Base-by-base conservation (phyloP, 768 basidiomycete genomes). In the Epithele typhae region DNA sequence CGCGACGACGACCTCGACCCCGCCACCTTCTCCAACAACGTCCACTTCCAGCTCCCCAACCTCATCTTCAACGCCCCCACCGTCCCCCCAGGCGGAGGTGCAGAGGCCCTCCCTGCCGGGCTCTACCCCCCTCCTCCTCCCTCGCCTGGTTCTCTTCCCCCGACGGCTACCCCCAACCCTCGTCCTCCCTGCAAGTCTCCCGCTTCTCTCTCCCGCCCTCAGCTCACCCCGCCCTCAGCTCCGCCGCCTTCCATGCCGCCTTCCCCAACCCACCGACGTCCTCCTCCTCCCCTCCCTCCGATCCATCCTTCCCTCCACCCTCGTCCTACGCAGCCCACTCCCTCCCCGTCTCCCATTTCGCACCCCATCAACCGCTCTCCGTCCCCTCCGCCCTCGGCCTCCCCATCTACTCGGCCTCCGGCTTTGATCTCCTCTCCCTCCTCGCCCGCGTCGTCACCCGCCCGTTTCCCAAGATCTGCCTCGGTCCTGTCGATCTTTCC, bases 401-500 rank as follows among this genome's bases (percentile, higher is more conserved):
- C 22, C 81, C 85, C 2, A 73, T 97, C 2, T 99, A 99, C 68
- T 93, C 92, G 2, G 71, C 82, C 1, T 87, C 90, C 1, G 96
- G 95, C 2, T 96, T 96, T 54, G 95, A 98, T 63, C 73, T 94
- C 40, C 70, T 98, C 37, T 79, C 84, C 23, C 74, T 96, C 36
- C 75, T 98, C 22, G 75, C 86, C 9, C 77, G 90, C 7, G 84
- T 98, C 7, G 82, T 77, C 5, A 76, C 72, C 14, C 77, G 94
- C 5, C 80, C 81, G 0, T 77, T 85, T 56, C 90, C 92, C 1
- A 78, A 71, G 48, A 76, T 97, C 35, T 67, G 73, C 9, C 77
- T 98, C 15, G 95, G 96, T 14, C 92, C 95, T 0, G 89, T 98
- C 23, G 95, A 99, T 65, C 71, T 92, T 49, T 85, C 87, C 5